Base-by-base conservation (phyloP, 2,329 filamentous ascomycete genomes). In the Myriangium duriaei region DNA sequence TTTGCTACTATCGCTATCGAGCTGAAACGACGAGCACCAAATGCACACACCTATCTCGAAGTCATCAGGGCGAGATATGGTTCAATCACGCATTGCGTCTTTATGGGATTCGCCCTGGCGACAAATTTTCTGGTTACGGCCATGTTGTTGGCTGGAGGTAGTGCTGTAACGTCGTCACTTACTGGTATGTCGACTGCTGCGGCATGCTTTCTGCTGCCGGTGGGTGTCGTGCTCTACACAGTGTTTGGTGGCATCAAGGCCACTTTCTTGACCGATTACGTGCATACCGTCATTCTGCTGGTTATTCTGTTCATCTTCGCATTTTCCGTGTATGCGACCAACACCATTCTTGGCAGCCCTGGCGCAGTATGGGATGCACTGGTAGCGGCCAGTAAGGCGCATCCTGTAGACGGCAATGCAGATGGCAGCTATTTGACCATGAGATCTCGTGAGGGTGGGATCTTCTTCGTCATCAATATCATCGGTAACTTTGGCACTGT, bases 1-100 rank as follows among this genome's bases (percentile, higher is more conserved):
- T 94, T 95, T 51, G 85, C 87, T 1, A 92, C 85, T 0, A 70
- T 94, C 17, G 86, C 86, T 18, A 94, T 94, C 49, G 84, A 92
- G 57, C 62, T 94, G 37, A 95, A 94, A 65, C 70, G 82, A 47
- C 75, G 82, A 40, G 83, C 85, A 0, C 86, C 86, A 0, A 92
- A 93, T 53, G 86, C 85, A 1, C 86, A 94, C 46, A 77, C 73
- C 0, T 52, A 51, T 57, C 72, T 92, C 7, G 85, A 93, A 62
- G 81, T 83, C 34, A 82, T 92, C 51, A 73, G 74, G 41, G 84
- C 83, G 14, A 73, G 85, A 45, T 93, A 92, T 59, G 85, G 86
- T 21, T 65, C 68, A 4, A 52, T 63, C 14, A 76, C 82, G 0
- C 86, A 94, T 52, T 62, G 77, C 5, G 81, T 86, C 2, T 94